Percentiles rank a stretch among this genome's conserved stretches.
These are phyloP conservation scores for Arthrobotrys iridis DNA, from an alignment of 2,329 filamentous ascomycete species.

Conservation along the genomic window DNA sequence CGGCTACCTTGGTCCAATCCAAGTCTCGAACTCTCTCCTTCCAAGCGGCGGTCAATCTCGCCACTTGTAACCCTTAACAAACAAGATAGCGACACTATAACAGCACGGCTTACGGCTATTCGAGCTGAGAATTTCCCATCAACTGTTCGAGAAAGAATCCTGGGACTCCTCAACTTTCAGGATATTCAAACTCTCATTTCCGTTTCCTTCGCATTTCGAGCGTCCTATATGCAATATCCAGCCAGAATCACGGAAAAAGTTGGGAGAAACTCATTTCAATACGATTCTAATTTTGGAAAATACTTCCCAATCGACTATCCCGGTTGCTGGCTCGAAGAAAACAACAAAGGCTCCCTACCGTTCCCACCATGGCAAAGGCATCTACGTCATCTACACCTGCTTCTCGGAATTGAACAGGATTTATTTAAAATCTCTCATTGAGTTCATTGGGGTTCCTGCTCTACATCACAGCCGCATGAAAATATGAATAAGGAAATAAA, in stretches of 20 bases:
- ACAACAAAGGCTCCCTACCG: slow-evolving; percentile 1
- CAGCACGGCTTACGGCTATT: neutral
- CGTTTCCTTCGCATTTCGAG: neutral
- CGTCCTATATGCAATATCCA: neutral
- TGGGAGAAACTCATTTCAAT: slow-evolving; percentile 12
- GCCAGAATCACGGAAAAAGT: neutral
- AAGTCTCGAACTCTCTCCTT: neutral
- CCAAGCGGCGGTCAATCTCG: neutral
- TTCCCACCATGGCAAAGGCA: slow-evolving; percentile 11
- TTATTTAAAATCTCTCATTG: slow-evolving; percentile 15
- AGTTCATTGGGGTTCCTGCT: slow-evolving; percentile 5
- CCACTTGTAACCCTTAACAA: neutral
- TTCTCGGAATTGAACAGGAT: slow-evolving; percentile 13
- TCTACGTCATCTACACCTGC: neutral
- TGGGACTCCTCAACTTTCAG: neutral
- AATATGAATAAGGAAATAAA: neutral
- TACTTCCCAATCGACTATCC: slow-evolving; percentile 27
- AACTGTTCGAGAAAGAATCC: neutral
- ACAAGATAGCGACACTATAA: neutral
- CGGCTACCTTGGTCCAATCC: neutral
- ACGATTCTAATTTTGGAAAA: slow-evolving; percentile 18
- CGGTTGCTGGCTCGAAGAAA: neutral
- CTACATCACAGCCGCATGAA: neutral
- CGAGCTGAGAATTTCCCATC: neutral
- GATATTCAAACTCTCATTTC: slow-evolving; percentile 11